Percentiles rank a stretch among this genome's conserved stretches.
Evolutionary conservation across 352 stramenopile genomes (phyloP).

Genomic region (Lagenidium giganteum): DNA sequence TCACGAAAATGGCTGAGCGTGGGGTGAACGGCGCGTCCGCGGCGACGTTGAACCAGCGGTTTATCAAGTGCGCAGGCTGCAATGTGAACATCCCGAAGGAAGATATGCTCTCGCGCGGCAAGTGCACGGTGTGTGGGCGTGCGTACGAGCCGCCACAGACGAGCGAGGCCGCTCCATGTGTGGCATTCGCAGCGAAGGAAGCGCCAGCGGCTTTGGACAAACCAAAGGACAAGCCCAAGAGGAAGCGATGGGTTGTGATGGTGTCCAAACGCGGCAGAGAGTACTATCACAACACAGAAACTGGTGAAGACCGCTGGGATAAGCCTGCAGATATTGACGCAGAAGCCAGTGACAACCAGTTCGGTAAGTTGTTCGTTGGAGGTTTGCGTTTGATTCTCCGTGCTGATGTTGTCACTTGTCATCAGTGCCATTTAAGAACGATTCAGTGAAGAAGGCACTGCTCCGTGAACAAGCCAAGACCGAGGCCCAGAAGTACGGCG

Average conservation of each 20-base stretch:
- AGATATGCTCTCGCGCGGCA: constrained; percentile 54
- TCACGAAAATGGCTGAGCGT: constrained; percentile 22
- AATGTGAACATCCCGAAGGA: constrained; percentile 79
- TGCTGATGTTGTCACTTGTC: not conserved
- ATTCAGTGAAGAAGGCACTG: constrained; percentile 76
- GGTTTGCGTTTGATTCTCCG: not conserved
- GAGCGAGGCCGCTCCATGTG: constrained; percentile 20
- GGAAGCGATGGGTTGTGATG: constrained; percentile 65
- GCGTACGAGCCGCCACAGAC: constrained; percentile 34
- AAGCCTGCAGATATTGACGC: constrained; percentile 60
- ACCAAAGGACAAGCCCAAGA: constrained; percentile 16
- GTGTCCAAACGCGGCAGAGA: constrained; percentile 50
- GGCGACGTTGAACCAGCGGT: constrained; percentile 64
- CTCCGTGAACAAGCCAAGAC: constrained; percentile 70
- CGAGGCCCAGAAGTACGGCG: constrained; percentile 61
- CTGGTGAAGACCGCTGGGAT: constrained; percentile 74
- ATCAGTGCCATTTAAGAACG: constrained; percentile 78
- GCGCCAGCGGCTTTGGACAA: not conserved
- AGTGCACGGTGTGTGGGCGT: constrained; percentile 52
- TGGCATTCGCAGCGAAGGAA: constrained; percentile 25
- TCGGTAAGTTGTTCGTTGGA: constrained; percentile 29
- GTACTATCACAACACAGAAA: constrained; percentile 86
- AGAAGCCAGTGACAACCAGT: constrained; percentile 48
- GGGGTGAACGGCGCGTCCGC: constrained; percentile 52
- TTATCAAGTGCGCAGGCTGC: constrained; percentile 74